Evolutionary conservation across 257 asterid species (phyloP).

Genomic region (Solanum bukasovii): DNA sequence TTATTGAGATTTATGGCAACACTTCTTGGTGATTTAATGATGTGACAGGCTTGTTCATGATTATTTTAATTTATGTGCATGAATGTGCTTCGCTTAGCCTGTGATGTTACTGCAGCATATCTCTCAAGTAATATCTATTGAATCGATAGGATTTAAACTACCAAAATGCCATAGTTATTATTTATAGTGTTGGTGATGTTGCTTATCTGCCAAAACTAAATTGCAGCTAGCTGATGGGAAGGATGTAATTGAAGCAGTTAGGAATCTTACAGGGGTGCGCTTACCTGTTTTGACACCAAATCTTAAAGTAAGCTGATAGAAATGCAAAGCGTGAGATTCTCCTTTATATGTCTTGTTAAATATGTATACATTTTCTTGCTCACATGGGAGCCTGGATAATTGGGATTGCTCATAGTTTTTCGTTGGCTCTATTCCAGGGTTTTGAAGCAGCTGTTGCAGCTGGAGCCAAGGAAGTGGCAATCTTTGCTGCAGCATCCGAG

Average conservation of each 20-base stretch:
- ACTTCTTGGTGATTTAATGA: background rate
- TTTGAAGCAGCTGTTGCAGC: constrained; percentile 76
- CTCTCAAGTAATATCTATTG: background rate
- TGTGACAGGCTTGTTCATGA: background rate
- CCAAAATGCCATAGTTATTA: background rate
- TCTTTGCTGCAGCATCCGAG: constrained; percentile 92
- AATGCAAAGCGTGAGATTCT: background rate
- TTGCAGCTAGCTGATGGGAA: constrained; percentile 82
- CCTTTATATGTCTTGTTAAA: background rate
- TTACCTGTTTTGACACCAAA: constrained; percentile 90
- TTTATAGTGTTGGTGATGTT: background rate
- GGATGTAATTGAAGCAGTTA: constrained; percentile 69
- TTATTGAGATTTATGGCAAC: background rate
- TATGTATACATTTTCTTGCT: background rate
- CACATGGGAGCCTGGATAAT: background rate
- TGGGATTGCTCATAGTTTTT: background rate
- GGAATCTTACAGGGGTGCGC: constrained; percentile 35
- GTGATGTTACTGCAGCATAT: background rate
- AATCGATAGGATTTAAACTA: background rate
- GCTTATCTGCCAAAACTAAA: constrained; percentile 2
- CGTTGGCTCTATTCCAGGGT: constrained; percentile 38
- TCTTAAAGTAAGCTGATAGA: constrained; percentile 47
- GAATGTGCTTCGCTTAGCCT: background rate
- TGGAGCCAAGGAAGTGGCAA: constrained; percentile 91
- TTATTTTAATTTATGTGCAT: background rate